Evolutionary conservation across 2,329 filamentous ascomycete species (phyloP), one percentile per base, ranked within the genome.

Genomic region (Xylariaceae sp.): DNA sequence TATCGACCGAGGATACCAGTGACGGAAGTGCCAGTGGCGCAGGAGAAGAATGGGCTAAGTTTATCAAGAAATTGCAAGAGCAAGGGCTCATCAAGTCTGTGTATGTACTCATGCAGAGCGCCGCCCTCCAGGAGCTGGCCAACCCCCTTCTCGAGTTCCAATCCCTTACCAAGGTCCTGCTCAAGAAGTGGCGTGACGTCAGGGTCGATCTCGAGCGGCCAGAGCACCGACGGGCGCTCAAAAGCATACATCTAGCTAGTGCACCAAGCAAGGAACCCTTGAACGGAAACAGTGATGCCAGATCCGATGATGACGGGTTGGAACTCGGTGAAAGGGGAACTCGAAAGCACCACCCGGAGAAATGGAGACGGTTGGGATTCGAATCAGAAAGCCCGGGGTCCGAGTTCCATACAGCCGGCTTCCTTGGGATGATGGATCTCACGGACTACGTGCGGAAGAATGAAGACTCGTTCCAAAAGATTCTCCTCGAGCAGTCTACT

Each of bases 341-440:
- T 70, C 83, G 84, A 69, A 84, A 83, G 68, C 90, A 95, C 68
- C 90, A 91, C 68, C 89, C 92, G 0, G 88, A 95, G 70, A 97
- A 97, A 73, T 99, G 94, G 94, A 83, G 92, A 68, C 82, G 92
- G 56, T 74, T 99, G 48, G 94, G 94, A 2, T 99, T 99, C 69
- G 89, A 94, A 73, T 88, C 89, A 0, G 94, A 99, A 74, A 92
- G 84, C 66, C 94, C 94, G 2, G 87, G 87, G 0, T 82, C 82
- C 68, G 94, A 99, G 67, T 97, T 99, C 70, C 87, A 91, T 17
- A 79, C 84, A 45, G 88, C 89, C 34, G 94, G 94, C 0, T 97
- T 92, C 72, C 75, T 99, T 56, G 94, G 94, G 34, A 90, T 99
- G 84, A 97, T 99, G 92, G 94, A 99, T 73, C 75, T 99, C 69